Percentiles rank a stretch among this genome's conserved stretches.
These are phyloP conservation scores for Triticum timopheevii DNA, from an alignment of 176 grass and related monocot genomes.

Conservation along the genomic window DNA sequence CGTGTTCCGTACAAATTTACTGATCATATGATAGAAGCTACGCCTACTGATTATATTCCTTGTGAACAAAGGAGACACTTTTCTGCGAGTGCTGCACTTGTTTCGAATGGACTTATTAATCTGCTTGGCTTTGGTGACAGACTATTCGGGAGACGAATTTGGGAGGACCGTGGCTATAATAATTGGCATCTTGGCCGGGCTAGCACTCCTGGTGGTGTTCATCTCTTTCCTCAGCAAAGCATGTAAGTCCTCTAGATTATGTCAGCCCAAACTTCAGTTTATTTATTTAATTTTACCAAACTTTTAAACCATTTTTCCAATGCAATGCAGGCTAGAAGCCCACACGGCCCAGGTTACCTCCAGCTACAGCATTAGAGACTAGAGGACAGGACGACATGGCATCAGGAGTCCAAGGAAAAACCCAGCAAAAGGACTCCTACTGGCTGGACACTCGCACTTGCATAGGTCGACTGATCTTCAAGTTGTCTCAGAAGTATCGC, in stretches of 20 bases:
- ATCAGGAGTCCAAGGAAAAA: background rate
- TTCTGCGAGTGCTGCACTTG: background rate
- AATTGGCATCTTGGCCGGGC: constrained; percentile 77
- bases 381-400: background rate
- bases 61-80: background rate
- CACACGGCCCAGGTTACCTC: background rate
- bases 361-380: background rate
- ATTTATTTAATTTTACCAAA: no score
- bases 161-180: constrained; percentile 82
- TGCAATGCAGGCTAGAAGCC: constrained; percentile 20
- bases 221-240: constrained; percentile 67
- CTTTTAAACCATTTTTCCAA: background rate
- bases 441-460: background rate
- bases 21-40: background rate
- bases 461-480: background rate
- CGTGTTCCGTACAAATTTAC: background rate
- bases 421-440: background rate
- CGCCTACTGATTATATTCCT: constrained; percentile 38
- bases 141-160: constrained; percentile 55
- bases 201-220: constrained; percentile 79
- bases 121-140: constrained; percentile 33
- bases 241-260: constrained; percentile 36
- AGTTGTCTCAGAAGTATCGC: background rate
- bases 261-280: no score
- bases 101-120: background rate